phyloP scores from a whole-genome alignment of 116 monocot species.

The Thalassia testudinum region DNA sequence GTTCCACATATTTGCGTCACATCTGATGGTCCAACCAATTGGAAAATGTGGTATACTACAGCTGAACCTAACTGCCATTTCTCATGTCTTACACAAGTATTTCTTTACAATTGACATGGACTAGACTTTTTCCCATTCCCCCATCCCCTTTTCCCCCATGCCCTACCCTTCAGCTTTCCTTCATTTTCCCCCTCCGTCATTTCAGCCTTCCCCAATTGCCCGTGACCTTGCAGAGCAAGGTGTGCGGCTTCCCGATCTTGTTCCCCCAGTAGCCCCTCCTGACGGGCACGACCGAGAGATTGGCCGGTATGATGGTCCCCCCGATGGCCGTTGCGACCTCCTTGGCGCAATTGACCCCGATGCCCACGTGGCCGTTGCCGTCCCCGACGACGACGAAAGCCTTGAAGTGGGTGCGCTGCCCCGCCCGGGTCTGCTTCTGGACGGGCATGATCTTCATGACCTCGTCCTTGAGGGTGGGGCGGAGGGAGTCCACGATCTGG shows the following conservation, averaged over 20 bases:
- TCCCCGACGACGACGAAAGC: conserved; percentile 70
- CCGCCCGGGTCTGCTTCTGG: conserved; percentile 45
- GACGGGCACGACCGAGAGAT: conserved; percentile 67
- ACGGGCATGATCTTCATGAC: conserved; percentile 59
- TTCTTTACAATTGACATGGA: too few species aligned
- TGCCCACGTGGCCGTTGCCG: conserved; percentile 35
- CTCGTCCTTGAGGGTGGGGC: conserved; percentile 59
- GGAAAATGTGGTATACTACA: too few species aligned
- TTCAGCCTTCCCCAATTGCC: conserved; percentile 78
- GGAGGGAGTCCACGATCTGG: conserved; percentile 42
- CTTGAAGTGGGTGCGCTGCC: conserved; percentile 69
- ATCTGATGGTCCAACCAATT: too few species aligned
- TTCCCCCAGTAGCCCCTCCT: conserved; percentile 88
- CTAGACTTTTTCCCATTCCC: too few species aligned
- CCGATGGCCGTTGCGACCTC: conserved; percentile 75
- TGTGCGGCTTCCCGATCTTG: conserved; percentile 76
- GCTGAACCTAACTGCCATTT: too few species aligned
- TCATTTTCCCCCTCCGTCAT: conserved; percentile 34
- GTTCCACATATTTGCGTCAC: too few species aligned
- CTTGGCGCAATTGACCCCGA: conserved; percentile 70
- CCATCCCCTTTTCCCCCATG: too few species aligned
- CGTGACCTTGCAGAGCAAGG: conserved; percentile 80
- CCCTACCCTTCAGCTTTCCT: too few species aligned
- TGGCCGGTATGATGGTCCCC: conserved; percentile 41
- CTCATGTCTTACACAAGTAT: too few species aligned